phyloP scores from a whole-genome alignment of 192 early-diverging fungal species.

The Jimgerdemannia flammicorona region DNA sequence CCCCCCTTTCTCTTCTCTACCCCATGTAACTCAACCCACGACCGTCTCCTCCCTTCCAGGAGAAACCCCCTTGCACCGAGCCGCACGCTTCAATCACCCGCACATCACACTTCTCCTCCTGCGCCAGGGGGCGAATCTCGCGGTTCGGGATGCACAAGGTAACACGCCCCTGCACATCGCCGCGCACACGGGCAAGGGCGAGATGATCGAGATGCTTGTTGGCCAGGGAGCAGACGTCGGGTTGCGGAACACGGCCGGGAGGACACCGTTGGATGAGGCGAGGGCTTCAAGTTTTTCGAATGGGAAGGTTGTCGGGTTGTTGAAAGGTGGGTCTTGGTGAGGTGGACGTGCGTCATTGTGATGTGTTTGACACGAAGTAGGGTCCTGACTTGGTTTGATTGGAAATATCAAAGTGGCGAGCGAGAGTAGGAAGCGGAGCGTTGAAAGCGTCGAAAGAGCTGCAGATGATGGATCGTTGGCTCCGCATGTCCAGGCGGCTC shows the following conservation, averaged over 20 bases:
- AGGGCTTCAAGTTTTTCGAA: not conserved
- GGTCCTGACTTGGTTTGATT: not conserved
- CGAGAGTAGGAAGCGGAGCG: not conserved
- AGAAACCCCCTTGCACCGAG: not conserved
- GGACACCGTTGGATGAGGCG: not conserved
- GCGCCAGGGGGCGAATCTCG: not conserved
- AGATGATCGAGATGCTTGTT: not conserved
- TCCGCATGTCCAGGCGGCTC: not conserved
- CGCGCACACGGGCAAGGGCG: not conserved
- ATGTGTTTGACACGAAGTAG: no score
- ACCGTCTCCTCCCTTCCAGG: not conserved
- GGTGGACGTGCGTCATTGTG: no score
- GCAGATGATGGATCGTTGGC: not conserved
- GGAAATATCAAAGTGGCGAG: not conserved
- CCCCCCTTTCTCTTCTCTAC: not conserved
- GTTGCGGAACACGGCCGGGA: not conserved
- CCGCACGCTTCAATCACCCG: not conserved
- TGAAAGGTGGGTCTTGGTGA: not conserved
- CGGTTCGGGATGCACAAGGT: not conserved
- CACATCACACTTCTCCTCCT: not conserved
- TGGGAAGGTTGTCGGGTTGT: not conserved
- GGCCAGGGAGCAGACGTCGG: not conserved
- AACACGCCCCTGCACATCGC: not conserved
- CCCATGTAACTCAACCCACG: not conserved
- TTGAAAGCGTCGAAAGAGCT: no score